A percentile compares a stretch with the other conserved stretches of the same genome.
These are phyloP conservation scores for Phytophthora niederhauseri DNA, from an alignment of 352 stramenopile species.

Conservation along the genomic window DNA sequence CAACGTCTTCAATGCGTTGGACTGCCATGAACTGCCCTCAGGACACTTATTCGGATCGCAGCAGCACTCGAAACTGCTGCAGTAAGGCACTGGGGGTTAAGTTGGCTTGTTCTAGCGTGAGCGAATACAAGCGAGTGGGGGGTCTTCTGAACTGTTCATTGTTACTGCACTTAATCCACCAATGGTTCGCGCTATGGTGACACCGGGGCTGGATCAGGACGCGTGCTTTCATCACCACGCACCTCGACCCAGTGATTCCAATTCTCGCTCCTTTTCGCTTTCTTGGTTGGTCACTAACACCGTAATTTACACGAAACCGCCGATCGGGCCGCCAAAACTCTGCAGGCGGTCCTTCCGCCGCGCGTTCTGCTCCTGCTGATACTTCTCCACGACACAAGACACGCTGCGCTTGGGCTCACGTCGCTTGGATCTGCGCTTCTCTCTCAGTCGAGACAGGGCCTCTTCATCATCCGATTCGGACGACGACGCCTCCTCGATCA, in stretches of 20 bases:
- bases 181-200: slow-evolving; percentile 23
- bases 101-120: slow-evolving; percentile 6
- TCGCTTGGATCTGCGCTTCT: slow-evolving; percentile 41
- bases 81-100: background rate
- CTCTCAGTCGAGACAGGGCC: slow-evolving; percentile 8
- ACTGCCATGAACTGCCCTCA: background rate
- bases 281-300: slow-evolving; percentile 12
- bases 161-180: slow-evolving; percentile 38
- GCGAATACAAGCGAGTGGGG: slow-evolving; percentile 4
- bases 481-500: slow-evolving; percentile 44
- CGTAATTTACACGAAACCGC: slow-evolving; percentile 62
- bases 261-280: slow-evolving; percentile 23
- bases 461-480: slow-evolving; percentile 69
- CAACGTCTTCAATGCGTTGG: background rate
- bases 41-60: slow-evolving; percentile 6
- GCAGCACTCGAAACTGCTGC: background rate
- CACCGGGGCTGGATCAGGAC: slow-evolving; percentile 8
- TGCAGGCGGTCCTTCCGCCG: slow-evolving; percentile 56
- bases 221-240: background rate
- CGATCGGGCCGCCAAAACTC: slow-evolving; percentile 40
- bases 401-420: slow-evolving; percentile 34
- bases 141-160: slow-evolving; percentile 25
- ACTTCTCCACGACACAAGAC: slow-evolving; percentile 49
- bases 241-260: slow-evolving; percentile 16
- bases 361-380: slow-evolving; percentile 61